Evolutionary conservation across 2,329 filamentous ascomycete genomes (phyloP), one percentile per base, ranked within the genome.

Genomic region (Aspergillus sp.): DNA sequence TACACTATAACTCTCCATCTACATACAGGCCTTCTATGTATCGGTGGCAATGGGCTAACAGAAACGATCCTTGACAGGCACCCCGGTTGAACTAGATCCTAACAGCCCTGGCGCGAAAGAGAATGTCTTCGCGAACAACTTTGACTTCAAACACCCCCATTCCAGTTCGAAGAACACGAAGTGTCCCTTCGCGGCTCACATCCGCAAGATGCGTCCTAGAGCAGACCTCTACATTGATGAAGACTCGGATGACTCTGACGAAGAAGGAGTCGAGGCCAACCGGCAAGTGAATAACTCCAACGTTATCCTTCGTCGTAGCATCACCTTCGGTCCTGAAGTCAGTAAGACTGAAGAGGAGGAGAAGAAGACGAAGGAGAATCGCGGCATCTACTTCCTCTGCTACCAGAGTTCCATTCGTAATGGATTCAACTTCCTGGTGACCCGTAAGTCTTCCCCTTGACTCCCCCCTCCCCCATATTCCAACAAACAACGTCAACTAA

Each of bases 131-230:
- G 61, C 67, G 41, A 68, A 71, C 50, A 53, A 68, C 10, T 73
- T 74, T 53, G 54, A 62, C 19, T 72, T 67, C 47, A 53, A 60
- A 28, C 51, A 55, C 2, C 40, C 54, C 8, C 57, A 7, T 38
- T 19, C 33, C 10, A 35, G 8, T 1, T 1, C n/a, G 35, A 38
- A 56, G 7, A 64, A 69, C 40, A 57, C 63, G 1, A 59, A 62
- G 19, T 75, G 73, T 51, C 72, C 73, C 1, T 71, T 73, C 41
- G 71, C 70, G 0, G 69, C 73, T 1, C 73, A 75, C 43, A 67
- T 69, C 29, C 72, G 73, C 38, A 75, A 75, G 60, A 73, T 67
- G 36, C 71, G 72, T 38, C 73, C 73, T 1, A 61, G 72, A 12
- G 60, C 56, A 7, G 69, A 74, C 46, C 47, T n/a, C 10, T 47